Evolutionary conservation across 129 eudicot species (phyloP).

Genomic region (Flaveria brownii): DNA sequence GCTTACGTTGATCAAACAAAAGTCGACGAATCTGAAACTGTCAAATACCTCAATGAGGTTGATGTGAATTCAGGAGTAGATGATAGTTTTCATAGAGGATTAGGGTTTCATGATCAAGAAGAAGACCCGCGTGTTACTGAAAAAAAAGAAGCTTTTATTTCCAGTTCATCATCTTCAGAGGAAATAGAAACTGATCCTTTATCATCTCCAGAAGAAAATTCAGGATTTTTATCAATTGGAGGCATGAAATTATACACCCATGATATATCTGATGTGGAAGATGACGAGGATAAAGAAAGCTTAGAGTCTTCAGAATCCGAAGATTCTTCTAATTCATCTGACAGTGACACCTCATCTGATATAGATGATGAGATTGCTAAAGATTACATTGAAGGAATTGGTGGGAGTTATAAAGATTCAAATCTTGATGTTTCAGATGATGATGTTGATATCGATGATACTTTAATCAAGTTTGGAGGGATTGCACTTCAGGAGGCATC

Average conservation of each 20-base stretch:
- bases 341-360: slow-evolving; percentile 61
- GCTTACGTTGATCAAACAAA: slow-evolving; percentile 57
- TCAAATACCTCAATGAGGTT: slow-evolving; percentile 46
- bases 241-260: slow-evolving; percentile 64
- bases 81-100: slow-evolving; percentile 65
- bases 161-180: slow-evolving; percentile 52
- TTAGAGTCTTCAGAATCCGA: slow-evolving; percentile 55
- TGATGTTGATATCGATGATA: slow-evolving; percentile 45
- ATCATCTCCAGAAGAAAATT: slow-evolving; percentile 48
- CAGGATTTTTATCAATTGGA: slow-evolving; percentile 73
- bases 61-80: slow-evolving; percentile 49
- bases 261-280: slow-evolving; percentile 64
- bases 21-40: slow-evolving; percentile 36
- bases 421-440: slow-evolving; percentile 50
- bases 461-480: slow-evolving; percentile 65
- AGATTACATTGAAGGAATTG: slow-evolving; percentile 86
- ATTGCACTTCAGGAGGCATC: slow-evolving; percentile 87
- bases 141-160: slow-evolving; percentile 39
- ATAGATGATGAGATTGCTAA: slow-evolving; percentile 75
- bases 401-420: slow-evolving; percentile 52
- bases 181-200: slow-evolving; percentile 51
- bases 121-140: slow-evolving; percentile 36
- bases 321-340: slow-evolving; percentile 58
- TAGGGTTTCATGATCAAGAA: slow-evolving; percentile 65
- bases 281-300: slow-evolving; percentile 45